Conservation (phyloP, 306 rosid genomes). For the Quercus suber region DNA sequence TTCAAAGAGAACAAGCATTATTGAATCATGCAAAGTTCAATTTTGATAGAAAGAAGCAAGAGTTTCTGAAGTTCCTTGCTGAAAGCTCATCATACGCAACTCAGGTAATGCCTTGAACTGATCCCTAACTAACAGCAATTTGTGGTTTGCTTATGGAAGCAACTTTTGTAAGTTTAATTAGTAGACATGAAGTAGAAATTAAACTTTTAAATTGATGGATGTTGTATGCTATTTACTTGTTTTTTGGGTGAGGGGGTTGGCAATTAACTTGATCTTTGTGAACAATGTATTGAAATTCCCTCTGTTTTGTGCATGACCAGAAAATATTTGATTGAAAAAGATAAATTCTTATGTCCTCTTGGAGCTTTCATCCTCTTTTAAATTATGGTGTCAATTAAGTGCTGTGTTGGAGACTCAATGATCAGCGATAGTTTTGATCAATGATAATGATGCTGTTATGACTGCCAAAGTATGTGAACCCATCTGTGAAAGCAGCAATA, state of each 20-base stretch:
- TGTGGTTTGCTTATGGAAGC: not conserved
- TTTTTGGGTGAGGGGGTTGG: not conserved
- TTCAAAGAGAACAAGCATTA: constrained; percentile 53
- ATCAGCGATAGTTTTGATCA: not conserved
- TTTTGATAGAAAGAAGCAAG: constrained; percentile 61
- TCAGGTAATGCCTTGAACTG: constrained; percentile 46
- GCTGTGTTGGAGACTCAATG: not conserved
- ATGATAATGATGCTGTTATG: not conserved
- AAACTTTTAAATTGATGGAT: not conserved
- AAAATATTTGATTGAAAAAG: not conserved
- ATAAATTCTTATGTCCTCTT: not conserved
- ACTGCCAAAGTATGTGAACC: not conserved
- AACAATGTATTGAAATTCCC: not conserved
- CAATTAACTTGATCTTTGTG: not conserved
- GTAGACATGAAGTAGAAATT: not conserved
- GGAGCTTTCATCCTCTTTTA: not conserved
- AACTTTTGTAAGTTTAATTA: not conserved
- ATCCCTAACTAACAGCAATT: not conserved
- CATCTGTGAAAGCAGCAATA: not conserved
- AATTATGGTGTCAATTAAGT: not conserved
- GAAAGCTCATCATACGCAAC: constrained; percentile 68
- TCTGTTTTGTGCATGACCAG: not conserved
- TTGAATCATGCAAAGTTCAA: constrained; percentile 54
- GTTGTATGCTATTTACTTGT: not conserved
- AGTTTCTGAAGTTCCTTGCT: constrained; percentile 65